Percentiles rank a stretch among this genome's conserved stretches.
Evolutionary conservation across 2,329 filamentous ascomycete species (phyloP).

Genomic region (Epicoccum sorghinum): DNA sequence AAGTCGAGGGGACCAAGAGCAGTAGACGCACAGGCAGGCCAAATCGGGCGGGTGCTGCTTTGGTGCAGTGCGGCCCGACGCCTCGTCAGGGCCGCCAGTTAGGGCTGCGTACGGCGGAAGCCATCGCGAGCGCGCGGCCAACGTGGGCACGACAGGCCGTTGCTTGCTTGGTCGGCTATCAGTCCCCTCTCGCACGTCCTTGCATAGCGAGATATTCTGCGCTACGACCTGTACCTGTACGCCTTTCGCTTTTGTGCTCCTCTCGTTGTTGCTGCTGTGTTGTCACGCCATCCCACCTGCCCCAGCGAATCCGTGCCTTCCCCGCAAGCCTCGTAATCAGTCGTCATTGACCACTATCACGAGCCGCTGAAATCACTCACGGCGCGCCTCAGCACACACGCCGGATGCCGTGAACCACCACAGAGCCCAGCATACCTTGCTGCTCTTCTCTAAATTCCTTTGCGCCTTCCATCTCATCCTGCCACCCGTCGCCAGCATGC

Average conservation of each 20-base stretch:
- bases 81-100: neutral
- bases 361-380: conserved; percentile 9
- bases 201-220: conserved; percentile 8
- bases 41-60: neutral
- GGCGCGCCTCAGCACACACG: conserved; percentile 5
- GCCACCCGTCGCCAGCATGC: conserved; percentile 33
- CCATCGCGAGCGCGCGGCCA: conserved; percentile 1
- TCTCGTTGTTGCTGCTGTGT: neutral
- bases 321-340: conserved; percentile 16
- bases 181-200: conserved; percentile 14
- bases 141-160: conserved; percentile 12
- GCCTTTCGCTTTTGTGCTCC: neutral
- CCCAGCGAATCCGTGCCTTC: conserved; percentile 9
- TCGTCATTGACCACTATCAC: conserved; percentile 16
- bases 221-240: neutral
- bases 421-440: conserved; percentile 31
- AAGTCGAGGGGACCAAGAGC: neutral
- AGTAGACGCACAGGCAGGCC: neutral
- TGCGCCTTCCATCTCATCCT: conserved; percentile 6
- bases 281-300: conserved; percentile 4
- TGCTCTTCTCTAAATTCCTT: conserved; percentile 19
- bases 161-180: conserved; percentile 10
- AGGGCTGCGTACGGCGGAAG: conserved; percentile 2
- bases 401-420: conserved; percentile 15
- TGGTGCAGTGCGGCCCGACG: neutral